Conservation (phyloP, 805 yeast species). For the Millerozyma acaciae region DNA sequence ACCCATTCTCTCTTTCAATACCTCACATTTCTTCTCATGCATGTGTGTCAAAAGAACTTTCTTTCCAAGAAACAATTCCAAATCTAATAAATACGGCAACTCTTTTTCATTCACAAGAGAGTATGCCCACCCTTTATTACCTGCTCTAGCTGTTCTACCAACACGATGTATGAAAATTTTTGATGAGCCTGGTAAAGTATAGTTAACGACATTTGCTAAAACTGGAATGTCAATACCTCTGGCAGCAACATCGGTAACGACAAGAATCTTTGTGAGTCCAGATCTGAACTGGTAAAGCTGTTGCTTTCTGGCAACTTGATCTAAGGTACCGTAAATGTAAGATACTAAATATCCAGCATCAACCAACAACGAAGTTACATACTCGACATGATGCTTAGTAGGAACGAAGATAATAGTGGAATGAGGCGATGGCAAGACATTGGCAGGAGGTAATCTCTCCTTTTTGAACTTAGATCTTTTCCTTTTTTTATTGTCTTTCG, state of each 20-base stretch:
- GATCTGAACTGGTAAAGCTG: conserved; percentile 81
- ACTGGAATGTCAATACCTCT: conserved; percentile 98
- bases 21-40: conserved; percentile 58
- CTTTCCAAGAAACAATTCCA: conserved; percentile 85
- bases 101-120: conserved; percentile 82
- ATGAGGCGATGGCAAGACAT: conserved; percentile 74
- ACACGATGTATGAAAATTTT: conserved; percentile 95
- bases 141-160: conserved; percentile 99
- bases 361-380: conserved; percentile 63
- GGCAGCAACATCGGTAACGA: conserved; percentile 97
- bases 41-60: conserved; percentile 68
- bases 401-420: conserved; percentile 95
- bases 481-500: conserved; percentile 28
- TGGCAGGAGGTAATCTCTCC: conserved; percentile 70
- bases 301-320: conserved; percentile 89
- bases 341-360: conserved; percentile 84
- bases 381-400: conserved; percentile 97
- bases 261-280: conserved; percentile 81
- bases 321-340: conserved; percentile 89
- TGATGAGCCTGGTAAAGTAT: conserved; percentile 84
- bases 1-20: conserved; percentile 45
- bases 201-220: conserved; percentile 90
- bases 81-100: conserved; percentile 82
- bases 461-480: conserved; percentile 43
- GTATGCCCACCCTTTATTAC: conserved; percentile 96